Percentiles rank a stretch among this genome's conserved stretches.
phyloP scores from a whole-genome alignment of 1,284 basidiomycete species.

The Cryptococcus maquisensis region DNA sequence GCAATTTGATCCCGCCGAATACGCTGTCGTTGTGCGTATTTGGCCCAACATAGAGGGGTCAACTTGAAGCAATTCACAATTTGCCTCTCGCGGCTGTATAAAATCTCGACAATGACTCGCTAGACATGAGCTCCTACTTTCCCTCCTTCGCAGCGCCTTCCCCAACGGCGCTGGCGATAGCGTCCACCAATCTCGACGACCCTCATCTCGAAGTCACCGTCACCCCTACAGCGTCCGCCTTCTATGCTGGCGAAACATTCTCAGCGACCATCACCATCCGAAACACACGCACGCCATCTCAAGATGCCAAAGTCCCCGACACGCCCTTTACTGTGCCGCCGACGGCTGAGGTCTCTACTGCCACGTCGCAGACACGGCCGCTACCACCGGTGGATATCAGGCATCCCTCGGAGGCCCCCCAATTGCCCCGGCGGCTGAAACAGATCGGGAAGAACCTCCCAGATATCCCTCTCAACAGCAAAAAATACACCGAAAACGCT shows the following conservation, averaged over 20 bases:
- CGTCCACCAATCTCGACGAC: constrained; percentile 22
- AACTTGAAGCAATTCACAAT: no score
- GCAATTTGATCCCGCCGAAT: no score
- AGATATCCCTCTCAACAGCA: constrained; percentile 2
- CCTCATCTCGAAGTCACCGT: constrained; percentile 51
- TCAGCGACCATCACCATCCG: constrained; percentile 79
- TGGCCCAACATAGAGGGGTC: no score
- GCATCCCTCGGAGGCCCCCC: not conserved
- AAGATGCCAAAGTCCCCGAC: constrained; percentile 6
- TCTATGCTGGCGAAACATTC: constrained; percentile 87
- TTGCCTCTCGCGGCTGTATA: no score
- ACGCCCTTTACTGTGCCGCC: constrained; percentile 8
- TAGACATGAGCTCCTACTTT: constrained; percentile 28
- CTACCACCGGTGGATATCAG: constrained; percentile 4
- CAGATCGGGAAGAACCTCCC: constrained; percentile 20
- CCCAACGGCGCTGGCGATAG: not conserved
- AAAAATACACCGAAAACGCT: constrained; percentile 12
- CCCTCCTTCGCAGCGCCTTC: constrained; percentile 6
- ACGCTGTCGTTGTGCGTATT: no score
- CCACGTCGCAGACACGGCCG: constrained; percentile 11
- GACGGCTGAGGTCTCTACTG: constrained; percentile 7
- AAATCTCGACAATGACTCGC: no score
- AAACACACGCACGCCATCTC: constrained; percentile 57
- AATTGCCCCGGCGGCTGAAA: constrained; percentile 3
- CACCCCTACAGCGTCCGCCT: constrained; percentile 76